phyloP scores from a whole-genome alignment of 176 grass and related monocot species.

The Elaeis guineensis region DNA sequence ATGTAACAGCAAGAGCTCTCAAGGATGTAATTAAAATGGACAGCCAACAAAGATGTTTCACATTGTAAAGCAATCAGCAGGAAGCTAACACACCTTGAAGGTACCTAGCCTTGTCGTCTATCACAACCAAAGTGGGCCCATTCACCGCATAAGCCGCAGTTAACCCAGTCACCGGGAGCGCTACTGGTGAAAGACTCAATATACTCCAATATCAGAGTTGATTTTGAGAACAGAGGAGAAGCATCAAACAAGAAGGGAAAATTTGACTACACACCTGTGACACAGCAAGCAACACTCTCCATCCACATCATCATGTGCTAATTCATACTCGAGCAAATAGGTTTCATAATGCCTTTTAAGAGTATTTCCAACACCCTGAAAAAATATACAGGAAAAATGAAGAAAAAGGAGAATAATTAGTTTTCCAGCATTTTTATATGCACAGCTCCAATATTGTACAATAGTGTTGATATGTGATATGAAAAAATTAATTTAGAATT shows the following conservation, averaged over 20 bases:
- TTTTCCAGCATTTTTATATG: too few species aligned
- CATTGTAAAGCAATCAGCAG: neutral
- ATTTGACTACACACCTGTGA: conserved; percentile 47
- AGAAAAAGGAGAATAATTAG: neutral
- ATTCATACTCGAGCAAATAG: conserved; percentile 93
- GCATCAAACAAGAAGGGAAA: conserved; percentile 6
- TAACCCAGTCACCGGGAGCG: conserved; percentile 96
- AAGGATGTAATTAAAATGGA: neutral
- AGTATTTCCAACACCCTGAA: conserved; percentile 90
- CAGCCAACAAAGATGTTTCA: neutral
- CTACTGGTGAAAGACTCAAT: conserved; percentile 58
- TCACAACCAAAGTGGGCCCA: conserved; percentile 99
- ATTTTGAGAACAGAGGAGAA: conserved; percentile 1
- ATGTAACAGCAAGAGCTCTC: neutral
- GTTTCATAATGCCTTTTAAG: conserved; percentile 95
- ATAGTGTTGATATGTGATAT: too few species aligned
- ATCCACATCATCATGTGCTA: conserved; percentile 91
- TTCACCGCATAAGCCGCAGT: conserved; percentile 93
- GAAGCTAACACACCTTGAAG: conserved; percentile 58
- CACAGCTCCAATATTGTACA: too few species aligned
- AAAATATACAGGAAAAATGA: conserved; percentile 12
- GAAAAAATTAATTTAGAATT: too few species aligned
- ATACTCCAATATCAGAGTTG: conserved; percentile 6
- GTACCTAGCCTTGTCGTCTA: conserved; percentile 76
- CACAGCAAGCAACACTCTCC: conserved; percentile 98